Base-by-base conservation (phyloP, 1,139 yeast species). In the Candida tropicalis region DNA sequence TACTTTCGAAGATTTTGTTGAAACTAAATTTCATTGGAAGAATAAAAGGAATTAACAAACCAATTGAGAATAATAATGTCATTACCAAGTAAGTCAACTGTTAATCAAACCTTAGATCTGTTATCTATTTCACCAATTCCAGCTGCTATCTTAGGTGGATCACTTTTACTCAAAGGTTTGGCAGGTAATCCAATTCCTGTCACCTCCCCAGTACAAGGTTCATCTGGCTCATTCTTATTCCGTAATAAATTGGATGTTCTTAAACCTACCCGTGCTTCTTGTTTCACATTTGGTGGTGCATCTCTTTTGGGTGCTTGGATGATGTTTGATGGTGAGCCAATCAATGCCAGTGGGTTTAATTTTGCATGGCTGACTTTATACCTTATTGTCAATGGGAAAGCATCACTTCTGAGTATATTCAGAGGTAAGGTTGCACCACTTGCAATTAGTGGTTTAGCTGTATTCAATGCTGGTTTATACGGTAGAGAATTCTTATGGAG, bases 301-400 rank as follows among this genome's bases (percentile, higher is more conserved):
- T 73, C 81, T 51, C 87, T 85, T 1, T 65, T 87, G 13, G 97
- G 97, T 20, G 88, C 91, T 12, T 87, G 80, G 72, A 84, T 91
- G 72, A 79, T 86, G 44, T 72, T 72, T 52, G 98, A 91, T 58
- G 87, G 90, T 13, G 97, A 90, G 57, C 68, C 82, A 29, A 76
- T 79, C 41, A 85, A 88, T 64, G 98, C 97, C 6, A 79, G 96
- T 1, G 98, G 97, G 0, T 88, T 93, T 63, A 74, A 82, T 5
- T 77, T 87, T 56, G 96, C 96, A 3, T 93, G 98, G 98, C 81
- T 90, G 12, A 61, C 87, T 3, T 67, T 91, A 43, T 93, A 89
- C 58, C 59, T 87, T 46, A 59, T 91, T 33, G 90, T 86, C 7
- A 87, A 89, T 59, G 93, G 95, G 4, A 75, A 73, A 33, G 72